Conservation (phyloP, 768 basidiomycete species). For the Collybia mongolica region DNA sequence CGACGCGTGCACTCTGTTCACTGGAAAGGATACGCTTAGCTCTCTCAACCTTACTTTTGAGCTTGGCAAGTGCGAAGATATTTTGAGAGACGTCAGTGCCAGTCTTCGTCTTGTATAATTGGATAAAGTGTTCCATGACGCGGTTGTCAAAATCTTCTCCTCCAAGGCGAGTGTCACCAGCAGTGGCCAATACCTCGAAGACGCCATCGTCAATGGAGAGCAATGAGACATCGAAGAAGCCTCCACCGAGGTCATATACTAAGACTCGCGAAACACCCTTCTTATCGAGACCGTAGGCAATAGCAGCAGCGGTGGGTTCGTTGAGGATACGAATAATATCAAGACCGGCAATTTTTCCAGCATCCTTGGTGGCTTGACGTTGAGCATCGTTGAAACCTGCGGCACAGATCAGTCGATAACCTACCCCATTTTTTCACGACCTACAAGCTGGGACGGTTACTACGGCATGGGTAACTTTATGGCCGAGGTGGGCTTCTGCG, state of each 20-base stretch:
- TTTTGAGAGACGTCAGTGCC: conserved; percentile 80
- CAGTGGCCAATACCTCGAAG: conserved; percentile 87
- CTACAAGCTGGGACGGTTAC: conserved; percentile 95
- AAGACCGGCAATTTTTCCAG: conserved; percentile 92
- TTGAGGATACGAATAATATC: conserved; percentile 96
- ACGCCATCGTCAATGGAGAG: conserved; percentile 93
- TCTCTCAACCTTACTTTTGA: conserved; percentile 92
- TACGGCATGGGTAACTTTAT: conserved; percentile 95
- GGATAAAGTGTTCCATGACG: conserved; percentile 85
- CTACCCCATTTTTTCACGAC: conserved; percentile 21
- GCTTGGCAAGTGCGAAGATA: conserved; percentile 83
- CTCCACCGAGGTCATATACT: conserved; percentile 97
- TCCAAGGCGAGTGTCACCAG: conserved; percentile 93
- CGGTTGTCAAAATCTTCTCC: conserved; percentile 97
- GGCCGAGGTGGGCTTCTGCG: conserved; percentile 95
- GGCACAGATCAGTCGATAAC: conserved; percentile 8
- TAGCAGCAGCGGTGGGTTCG: conserved; percentile 95
- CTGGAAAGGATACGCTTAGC: conserved; percentile 90
- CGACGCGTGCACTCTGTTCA: conserved; percentile 88
- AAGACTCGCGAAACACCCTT: conserved; percentile 91
- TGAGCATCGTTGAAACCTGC: conserved; percentile 97
- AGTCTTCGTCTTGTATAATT: conserved; percentile 89
- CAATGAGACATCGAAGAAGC: conserved; percentile 97
- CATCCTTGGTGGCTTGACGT: conserved; percentile 99
- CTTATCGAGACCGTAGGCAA: conserved; percentile 98